Evolutionary conservation across 2,329 filamentous ascomycete species (phyloP), one percentile per base, ranked within the genome.

Genomic region (Mariannaea sp.): DNA sequence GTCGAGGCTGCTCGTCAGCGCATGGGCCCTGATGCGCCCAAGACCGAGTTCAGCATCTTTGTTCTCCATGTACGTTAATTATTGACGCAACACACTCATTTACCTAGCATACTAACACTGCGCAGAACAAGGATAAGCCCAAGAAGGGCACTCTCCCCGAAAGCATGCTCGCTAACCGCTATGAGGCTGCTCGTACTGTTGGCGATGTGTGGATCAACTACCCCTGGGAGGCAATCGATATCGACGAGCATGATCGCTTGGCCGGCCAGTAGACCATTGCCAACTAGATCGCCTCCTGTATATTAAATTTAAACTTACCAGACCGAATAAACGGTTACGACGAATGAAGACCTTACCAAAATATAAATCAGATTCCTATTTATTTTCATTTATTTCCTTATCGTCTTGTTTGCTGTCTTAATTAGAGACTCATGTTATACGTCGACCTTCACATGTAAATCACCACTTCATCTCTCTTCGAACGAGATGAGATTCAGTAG

Each of bases 131-230:
- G 85, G 85, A 97, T 75, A 97, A 99, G 83, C 61, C 77, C 49
- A 99, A 99, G 86, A 96, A 97, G 82, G 94, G 94, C 48, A 76
- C 76, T 16, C 80, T 99, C 51, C 92, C 94, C 9, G 68, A 83
- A 16, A 86, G 91, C 30, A 91, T 97, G 83, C 79, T 93, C 60
- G 75, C 85, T 49, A 82, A 83, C 52, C 81, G 88, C 66, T 99
- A 99, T 76, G 75, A 89, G 62, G 94, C 94, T 17, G 91, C 94
- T 17, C 80, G 88, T 69, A 97, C 93, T 5, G 89, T 95, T 26
- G 84, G 83, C n/a, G 93, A 99, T 75, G 87, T 92, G 61, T 99
- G 94, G 94, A 97, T 97, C 72, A 95, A 91, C 81, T 99, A 99
- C 76, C 94, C 94, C 13, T 99, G 94, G 94, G 94, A 97, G 78